Evolutionary conservation across 2,329 filamentous ascomycete genomes (phyloP), one percentile per base, ranked within the genome.

Genomic region (Delphinella strobiligena): DNA sequence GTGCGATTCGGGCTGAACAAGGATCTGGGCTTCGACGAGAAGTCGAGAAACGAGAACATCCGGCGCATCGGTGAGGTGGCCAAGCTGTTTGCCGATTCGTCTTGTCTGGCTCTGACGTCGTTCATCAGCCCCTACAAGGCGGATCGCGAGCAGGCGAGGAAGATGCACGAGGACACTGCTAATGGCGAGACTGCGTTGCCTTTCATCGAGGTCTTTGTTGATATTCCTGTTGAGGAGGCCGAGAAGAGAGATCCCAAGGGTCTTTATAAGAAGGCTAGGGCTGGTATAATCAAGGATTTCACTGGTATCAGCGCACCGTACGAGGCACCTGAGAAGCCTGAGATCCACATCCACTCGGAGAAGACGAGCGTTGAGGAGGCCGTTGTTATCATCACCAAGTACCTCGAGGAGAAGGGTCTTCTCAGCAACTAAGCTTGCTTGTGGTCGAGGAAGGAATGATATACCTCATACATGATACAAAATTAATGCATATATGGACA

Each of bases 1-100:
- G 82, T 98, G 50, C 89, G 91, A 45, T 95, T 96, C 68, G 91
- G 91, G 12, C 74, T 98, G 51, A 98, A 96, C 77, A 93, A 93
- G 66, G 89, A 96, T 68, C 75, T 98, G 9, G 89, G 89, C 12
- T 98, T 96, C 71, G 82, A 78, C 48, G 89, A 94, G 59, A 77
- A 78, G 58, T 88, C 95, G 69, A 79, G 91, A 52, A 93, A 89
- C 60, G 91, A 98, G 73, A 98, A 98, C 69, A 98, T 98, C 59
- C 79, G 91, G 45, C 80, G 91, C 48, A 95, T 98, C 55, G 86
- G 84, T 40, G 89, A 98, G 72, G 88, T 96, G 31, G 87, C 91
- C 45, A 94, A 94, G 66, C 78, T 98, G 49, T 98, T 98, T 64
- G 88, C 91, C 46, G 91, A 98, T 67, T 78, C 78, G 38, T 78